Evolutionary conservation across 495 filamentous ascomycete genomes (phyloP), one percentile per base, ranked within the genome.

Genomic region (Cudoniella acicularis): DNA sequence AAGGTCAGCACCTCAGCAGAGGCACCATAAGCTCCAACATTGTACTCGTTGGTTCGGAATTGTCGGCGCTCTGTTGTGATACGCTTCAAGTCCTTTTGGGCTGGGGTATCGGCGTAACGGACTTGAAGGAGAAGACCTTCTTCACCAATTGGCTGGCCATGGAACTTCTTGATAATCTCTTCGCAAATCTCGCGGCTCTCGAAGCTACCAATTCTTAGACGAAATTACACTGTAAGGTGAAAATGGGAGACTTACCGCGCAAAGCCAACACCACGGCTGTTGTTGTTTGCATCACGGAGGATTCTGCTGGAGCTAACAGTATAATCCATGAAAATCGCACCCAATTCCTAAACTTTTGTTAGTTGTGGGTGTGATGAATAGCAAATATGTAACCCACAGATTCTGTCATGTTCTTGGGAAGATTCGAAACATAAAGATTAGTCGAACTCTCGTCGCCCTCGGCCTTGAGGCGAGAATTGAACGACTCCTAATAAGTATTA

Each of bases 201-300:
- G 66, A 99, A 99, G 1, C 66, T 68, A 43, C n/a, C n/a, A n/a
- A n/a, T n/a, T n/a, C n/a, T n/a, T n/a, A n/a, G n/a, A n/a, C n/a
- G n/a, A n/a, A n/a, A n/a, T n/a, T n/a, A n/a, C n/a, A n/a, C n/a
- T n/a, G n/a, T n/a, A n/a, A n/a, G n/a, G n/a, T n/a, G n/a, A n/a
- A n/a, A n/a, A n/a, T n/a, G 49, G 36, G 20, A 74, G 23, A 10
- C 80, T 71, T 73, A 96, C 93, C 93, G 85, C 69, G 94, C 95
- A 75, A 99, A 99, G 23, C 94, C 94, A 60, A 98, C 94, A 69
- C 95, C 93, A 68, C 94, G 93, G 72, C 93, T 96, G 57, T 92
- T 87, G 54, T 91, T 94, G 62, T 90, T 86, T 60, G 82, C 81
- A 70, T 97, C 91, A 49, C 92, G 89, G 57, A 96, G 87, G 64